Evolutionary conservation across 306 rosid species (phyloP).

Genomic region (Casuarina equisetifolia): DNA sequence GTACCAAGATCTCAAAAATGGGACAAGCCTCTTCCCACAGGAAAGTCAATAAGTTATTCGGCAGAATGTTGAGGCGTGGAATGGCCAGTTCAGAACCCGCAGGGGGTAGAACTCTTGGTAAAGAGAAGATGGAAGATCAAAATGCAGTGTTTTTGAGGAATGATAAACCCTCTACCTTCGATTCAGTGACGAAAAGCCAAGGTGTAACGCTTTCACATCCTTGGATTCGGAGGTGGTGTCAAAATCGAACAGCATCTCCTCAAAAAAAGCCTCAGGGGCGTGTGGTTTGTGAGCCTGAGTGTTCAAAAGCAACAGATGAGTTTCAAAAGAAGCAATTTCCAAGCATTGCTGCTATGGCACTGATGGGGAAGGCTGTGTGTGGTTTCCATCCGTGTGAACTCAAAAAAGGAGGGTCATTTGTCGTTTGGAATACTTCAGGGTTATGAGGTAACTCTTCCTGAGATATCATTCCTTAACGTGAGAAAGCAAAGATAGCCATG

Average conservation of each 20-base stretch:
- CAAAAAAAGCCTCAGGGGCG: constrained; percentile 35
- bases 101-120: constrained; percentile 26
- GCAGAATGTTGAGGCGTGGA: constrained; percentile 33
- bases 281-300: constrained; percentile 36
- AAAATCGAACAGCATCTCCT: constrained; percentile 28
- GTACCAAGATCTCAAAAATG: constrained; percentile 52
- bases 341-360: constrained; percentile 90
- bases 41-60: constrained; percentile 34
- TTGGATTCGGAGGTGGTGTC: constrained; percentile 84
- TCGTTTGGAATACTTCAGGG: constrained; percentile 61
- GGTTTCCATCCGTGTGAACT: constrained; percentile 51
- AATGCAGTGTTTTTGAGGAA: constrained; percentile 29
- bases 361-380: constrained; percentile 77
- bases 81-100: constrained; percentile 43
- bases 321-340: constrained; percentile 66
- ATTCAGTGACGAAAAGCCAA: constrained; percentile 36
- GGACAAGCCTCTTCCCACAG: constrained; percentile 50
- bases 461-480: constrained; percentile 13
- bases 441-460: constrained; percentile 23
- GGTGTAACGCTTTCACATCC: constrained; percentile 67
- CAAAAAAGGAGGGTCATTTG: constrained; percentile 50
- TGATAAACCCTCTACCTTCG: constrained; percentile 30
- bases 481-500: constrained; percentile 20
- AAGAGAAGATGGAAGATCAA: constrained; percentile 30
- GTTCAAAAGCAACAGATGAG: constrained; percentile 34